These are phyloP conservation scores for Aphanomyces cochlioides DNA, from an alignment of 352 stramenopile species.

Conservation along the genomic window DNA sequence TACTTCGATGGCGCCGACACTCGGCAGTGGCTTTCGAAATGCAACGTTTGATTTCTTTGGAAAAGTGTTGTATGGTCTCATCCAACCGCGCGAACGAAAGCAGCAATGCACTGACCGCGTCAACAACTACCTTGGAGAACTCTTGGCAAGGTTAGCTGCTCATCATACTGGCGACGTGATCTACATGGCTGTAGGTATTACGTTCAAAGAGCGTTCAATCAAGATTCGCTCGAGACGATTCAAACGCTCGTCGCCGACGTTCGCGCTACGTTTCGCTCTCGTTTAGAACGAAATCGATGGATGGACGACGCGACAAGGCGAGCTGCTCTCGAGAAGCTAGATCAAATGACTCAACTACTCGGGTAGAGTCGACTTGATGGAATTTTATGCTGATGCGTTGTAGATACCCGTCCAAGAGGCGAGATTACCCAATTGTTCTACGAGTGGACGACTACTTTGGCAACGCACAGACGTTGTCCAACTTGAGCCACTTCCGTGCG, in stretches of 20 bases:
- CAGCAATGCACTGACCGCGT: slow-evolving; percentile 82
- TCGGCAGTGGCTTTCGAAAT: slow-evolving; percentile 78
- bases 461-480: slow-evolving; percentile 47
- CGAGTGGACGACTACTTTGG: slow-evolving; percentile 40
- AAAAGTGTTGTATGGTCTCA: slow-evolving; percentile 67
- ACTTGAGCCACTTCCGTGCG: slow-evolving; percentile 40
- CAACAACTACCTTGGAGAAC: slow-evolving; percentile 59
- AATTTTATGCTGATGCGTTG: not conserved
- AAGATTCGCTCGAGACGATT: not conserved
- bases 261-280: slow-evolving; percentile 7
- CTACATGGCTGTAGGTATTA: slow-evolving; percentile 17
- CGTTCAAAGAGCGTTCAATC: slow-evolving; percentile 14
- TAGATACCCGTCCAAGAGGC: slow-evolving; percentile 18
- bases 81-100: slow-evolving; percentile 83
- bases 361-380: not conserved
- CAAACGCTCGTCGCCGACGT: slow-evolving; percentile 5
- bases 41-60: slow-evolving; percentile 89
- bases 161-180: not conserved
- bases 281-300: not conserved
- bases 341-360: slow-evolving; percentile 13
- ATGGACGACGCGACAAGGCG: slow-evolving; percentile 19
- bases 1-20: slow-evolving; percentile 35
- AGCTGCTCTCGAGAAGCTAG: slow-evolving; percentile 10
- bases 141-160: slow-evolving; percentile 34
- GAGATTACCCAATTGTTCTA: slow-evolving; percentile 55